Evolutionary conservation across 257 asterid genomes (phyloP).

Genomic region (Ilex asprella): DNA sequence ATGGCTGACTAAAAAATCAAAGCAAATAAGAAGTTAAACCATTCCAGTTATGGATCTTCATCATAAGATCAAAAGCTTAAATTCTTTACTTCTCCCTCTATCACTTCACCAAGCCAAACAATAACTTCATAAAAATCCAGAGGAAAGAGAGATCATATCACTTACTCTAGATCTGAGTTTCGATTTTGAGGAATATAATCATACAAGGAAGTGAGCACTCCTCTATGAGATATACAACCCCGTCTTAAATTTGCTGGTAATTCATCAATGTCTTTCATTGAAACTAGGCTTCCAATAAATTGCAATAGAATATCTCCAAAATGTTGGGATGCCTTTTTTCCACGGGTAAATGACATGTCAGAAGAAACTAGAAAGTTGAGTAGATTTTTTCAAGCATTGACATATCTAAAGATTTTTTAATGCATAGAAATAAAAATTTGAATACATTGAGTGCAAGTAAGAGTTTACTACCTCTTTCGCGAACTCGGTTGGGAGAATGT

Average conservation of each 20-base stretch:
- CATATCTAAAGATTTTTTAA: too few relatives aligned
- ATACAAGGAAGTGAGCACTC: constrained; percentile 63
- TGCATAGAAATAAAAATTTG: constrained; percentile 2
- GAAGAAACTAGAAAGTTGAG: too few relatives aligned
- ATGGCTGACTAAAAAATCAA: too few relatives aligned
- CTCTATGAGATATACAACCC: constrained; percentile 80
- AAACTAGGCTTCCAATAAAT: constrained; percentile 68
- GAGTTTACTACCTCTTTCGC: constrained; percentile 68
- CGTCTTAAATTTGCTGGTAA: constrained; percentile 71
- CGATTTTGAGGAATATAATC: constrained; percentile 89
- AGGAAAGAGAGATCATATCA: constrained; percentile 15
- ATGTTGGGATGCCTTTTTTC: constrained; percentile 88
- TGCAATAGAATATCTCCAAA: constrained; percentile 81
- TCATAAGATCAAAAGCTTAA: too few relatives aligned
- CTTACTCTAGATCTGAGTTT: constrained; percentile 69
- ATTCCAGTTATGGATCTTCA: too few relatives aligned
- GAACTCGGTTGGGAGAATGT: constrained; percentile 94
- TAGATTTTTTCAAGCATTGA: too few relatives aligned
- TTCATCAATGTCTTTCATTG: constrained; percentile 42
- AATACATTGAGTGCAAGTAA: neutral
- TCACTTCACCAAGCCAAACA: neutral
- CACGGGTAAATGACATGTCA: neutral
- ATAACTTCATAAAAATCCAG: too few relatives aligned
- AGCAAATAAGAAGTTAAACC: too few relatives aligned
- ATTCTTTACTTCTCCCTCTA: too few relatives aligned